Evolutionary conservation across 257 asterid genomes (phyloP), one percentile per base, ranked within the genome.

Genomic region (Verbascum thapsus): DNA sequence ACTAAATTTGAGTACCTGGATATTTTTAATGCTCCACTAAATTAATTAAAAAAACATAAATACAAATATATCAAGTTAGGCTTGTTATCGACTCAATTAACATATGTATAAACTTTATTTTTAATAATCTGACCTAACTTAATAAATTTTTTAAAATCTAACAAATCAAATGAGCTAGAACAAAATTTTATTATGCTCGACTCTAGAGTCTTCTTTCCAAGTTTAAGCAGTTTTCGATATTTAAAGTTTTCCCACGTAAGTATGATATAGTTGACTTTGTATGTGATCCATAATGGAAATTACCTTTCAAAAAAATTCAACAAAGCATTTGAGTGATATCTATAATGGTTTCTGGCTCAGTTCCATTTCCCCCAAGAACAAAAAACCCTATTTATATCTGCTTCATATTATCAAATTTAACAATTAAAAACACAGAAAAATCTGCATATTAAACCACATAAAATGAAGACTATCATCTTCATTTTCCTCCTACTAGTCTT

Each of bases 271-370:
- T 64, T 64, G 69, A 51, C 69, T 40, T 64, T 39, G 26, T 15
- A 30, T 10, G 41, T 41, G 44, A 50, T 51, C n/a, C 16, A 64
- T 52, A 20, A 18, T 51, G 50, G 68, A 40, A 50, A 50, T 37
- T 38, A 9, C 23, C 20, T 10, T 50, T 26, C 26, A 40, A 47
- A 26, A 17, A 7, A 0, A 16, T 48, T 62, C 53, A 64, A 52
- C 53, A 11, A 64, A 10, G 61, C 61, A 37, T 51, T 64, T 40
- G 69, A 64, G 69, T 52, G 59, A 20, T 23, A 52, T 15, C 51
- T 39, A 52, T 16, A 50, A 50, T 63, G 32, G 41, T 0, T 3
- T 60, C 7, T 44, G 22, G 44, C 9, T 43, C 55, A 60, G 55
- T 44, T 23, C 43, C 32, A 13, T 9, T 60, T 40, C 10, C 51